Percentiles rank a stretch among this genome's conserved stretches.
Evolutionary conservation across 192 early-diverging fungal genomes (phyloP).

Genomic region (Backusella morwellensis): DNA sequence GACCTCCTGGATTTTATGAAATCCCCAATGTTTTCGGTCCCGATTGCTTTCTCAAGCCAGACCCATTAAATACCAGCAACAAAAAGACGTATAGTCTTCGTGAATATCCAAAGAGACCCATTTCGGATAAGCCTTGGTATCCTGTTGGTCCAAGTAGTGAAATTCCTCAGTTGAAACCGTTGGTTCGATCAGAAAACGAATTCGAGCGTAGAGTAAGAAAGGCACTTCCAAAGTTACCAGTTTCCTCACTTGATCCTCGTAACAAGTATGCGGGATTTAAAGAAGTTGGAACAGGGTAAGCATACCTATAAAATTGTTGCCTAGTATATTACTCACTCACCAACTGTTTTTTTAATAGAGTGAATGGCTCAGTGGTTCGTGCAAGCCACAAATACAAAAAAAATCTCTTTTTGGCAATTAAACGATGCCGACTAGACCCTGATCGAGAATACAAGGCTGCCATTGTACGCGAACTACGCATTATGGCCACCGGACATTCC

Average conservation of each 20-base stretch:
- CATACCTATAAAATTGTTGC: neutral
- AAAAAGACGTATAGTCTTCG: conserved; percentile 3
- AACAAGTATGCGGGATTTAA: conserved; percentile 21
- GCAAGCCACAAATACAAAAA: conserved; percentile 29
- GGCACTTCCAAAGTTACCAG: conserved; percentile 19
- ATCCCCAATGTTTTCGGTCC: conserved; percentile 25
- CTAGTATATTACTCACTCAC: neutral
- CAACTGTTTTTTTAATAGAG: conserved; percentile 1
- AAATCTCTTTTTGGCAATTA: conserved; percentile 31
- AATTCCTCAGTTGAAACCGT: conserved; percentile 31
- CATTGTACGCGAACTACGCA: conserved; percentile 34
- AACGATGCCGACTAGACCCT: conserved; percentile 32
- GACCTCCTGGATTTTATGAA: conserved; percentile 28
- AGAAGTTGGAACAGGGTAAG: conserved; percentile 27
- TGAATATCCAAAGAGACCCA: conserved; percentile 9
- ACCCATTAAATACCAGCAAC: conserved; percentile 10
- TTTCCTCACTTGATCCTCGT: conserved; percentile 25
- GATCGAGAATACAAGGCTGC: conserved; percentile 38
- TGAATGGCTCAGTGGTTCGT: conserved; percentile 36
- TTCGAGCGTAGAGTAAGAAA: conserved; percentile 33
- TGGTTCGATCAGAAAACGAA: conserved; percentile 29
- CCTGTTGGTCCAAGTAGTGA: conserved; percentile 24
- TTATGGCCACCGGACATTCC: conserved; percentile 34
- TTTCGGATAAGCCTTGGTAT: conserved; percentile 29
- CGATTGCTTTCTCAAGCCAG: conserved; percentile 32